Evolutionary conservation across 257 asterid genomes (phyloP).

Genomic region (Lavandula angustifolia): DNA sequence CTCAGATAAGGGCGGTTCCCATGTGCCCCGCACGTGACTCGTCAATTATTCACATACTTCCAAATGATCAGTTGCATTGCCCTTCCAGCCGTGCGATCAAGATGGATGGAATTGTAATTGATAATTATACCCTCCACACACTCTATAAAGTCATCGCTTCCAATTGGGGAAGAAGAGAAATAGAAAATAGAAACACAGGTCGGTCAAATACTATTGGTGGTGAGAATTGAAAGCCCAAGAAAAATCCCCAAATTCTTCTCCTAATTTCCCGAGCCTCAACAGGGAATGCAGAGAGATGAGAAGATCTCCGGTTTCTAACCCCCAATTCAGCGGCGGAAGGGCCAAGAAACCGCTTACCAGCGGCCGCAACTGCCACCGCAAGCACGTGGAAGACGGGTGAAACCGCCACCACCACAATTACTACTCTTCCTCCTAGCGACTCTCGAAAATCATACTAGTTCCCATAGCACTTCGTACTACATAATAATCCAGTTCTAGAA

Average conservation of each 20-base stretch:
- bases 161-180: too few species aligned
- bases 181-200: background rate
- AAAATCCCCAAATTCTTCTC: background rate
- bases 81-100: slow-evolving; percentile 35
- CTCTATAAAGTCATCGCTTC: slow-evolving; percentile 28
- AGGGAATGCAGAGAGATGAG: slow-evolving; percentile 98
- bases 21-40: slow-evolving; percentile 25
- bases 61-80: slow-evolving; percentile 32
- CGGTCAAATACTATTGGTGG: background rate
- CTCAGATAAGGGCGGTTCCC: slow-evolving; percentile 29
- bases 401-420: slow-evolving; percentile 18
- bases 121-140: slow-evolving; percentile 26
- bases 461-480: background rate
- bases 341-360: slow-evolving; percentile 49
- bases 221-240: background rate
- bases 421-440: too few species aligned
- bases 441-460: background rate
- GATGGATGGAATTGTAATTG: background rate
- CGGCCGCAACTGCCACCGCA: slow-evolving; percentile 90
- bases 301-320: slow-evolving; percentile 46
- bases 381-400: slow-evolving; percentile 98
- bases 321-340: slow-evolving; percentile 48
- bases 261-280: slow-evolving; percentile 16
- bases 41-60: slow-evolving; percentile 41
- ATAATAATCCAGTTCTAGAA: background rate